Conservation (phyloP, 306 rosid species). For the Trifolium pratense region DNA sequence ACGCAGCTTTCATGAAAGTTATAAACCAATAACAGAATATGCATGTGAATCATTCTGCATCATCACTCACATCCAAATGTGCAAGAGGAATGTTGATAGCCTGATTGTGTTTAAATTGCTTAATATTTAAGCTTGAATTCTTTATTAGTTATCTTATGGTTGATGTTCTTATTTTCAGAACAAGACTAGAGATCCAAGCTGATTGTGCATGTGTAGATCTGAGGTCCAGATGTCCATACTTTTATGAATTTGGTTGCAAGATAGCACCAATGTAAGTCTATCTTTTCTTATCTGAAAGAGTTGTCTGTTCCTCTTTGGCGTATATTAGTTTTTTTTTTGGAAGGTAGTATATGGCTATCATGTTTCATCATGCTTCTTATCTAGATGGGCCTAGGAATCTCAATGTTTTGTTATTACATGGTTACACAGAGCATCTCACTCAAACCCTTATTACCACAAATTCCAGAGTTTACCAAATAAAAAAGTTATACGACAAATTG, state of each 20-base stretch:
- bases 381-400: constrained; percentile 32
- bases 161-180: constrained; percentile 56
- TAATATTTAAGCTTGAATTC: constrained; percentile 15
- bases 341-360: constrained; percentile 32
- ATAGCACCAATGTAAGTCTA: constrained; percentile 80
- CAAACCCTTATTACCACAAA: constrained; percentile 2
- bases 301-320: constrained; percentile 21
- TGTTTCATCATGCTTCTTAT: constrained; percentile 14
- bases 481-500: constrained; percentile 9
- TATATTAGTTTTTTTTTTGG: constrained; percentile 28
- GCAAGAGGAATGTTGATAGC: constrained; percentile 17
- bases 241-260: constrained; percentile 98
- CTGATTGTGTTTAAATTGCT: constrained; percentile 30
- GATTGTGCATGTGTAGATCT: constrained; percentile 82
- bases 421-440: constrained; percentile 8
- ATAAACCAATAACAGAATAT: neutral
- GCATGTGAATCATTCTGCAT: constrained; percentile 30
- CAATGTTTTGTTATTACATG: neutral
- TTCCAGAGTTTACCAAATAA: constrained; percentile 14
- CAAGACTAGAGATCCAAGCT: constrained; percentile 90
- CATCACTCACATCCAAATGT: constrained; percentile 23
- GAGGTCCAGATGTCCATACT: constrained; percentile 78
- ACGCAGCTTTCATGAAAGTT: constrained; percentile 19
- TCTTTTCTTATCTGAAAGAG: constrained; percentile 32
- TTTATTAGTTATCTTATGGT: constrained; percentile 36